Evolutionary conservation across 2,329 filamentous ascomycete species (phyloP).

Genomic region (Taxawa tesnikishii): DNA sequence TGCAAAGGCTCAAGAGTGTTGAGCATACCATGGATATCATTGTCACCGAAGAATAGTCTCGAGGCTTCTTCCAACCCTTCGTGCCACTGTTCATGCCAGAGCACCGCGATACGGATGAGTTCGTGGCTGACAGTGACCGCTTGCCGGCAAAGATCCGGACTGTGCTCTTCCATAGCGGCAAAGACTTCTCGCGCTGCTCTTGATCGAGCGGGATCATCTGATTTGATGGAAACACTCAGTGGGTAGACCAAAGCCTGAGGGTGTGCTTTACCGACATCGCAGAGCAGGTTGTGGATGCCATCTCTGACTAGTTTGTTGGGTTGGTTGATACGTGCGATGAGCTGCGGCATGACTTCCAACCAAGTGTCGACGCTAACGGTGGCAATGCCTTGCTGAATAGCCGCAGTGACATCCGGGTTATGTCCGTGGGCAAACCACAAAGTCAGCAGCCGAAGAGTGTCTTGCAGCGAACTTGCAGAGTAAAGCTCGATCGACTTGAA

Average conservation of each 20-base stretch:
- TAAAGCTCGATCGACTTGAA: slow-evolving; percentile 94
- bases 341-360: slow-evolving; percentile 94
- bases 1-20: slow-evolving; percentile 80
- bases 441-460: slow-evolving; percentile 82
- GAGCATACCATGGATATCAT: slow-evolving; percentile 98
- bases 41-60: slow-evolving; percentile 89
- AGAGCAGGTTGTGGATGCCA: slow-evolving; percentile 82
- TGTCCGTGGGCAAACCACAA: slow-evolving; percentile 95
- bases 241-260: slow-evolving; percentile 96
- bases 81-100: slow-evolving; percentile 99
- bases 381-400: slow-evolving; percentile 80
- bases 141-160: slow-evolving; percentile 82
- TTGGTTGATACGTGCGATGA: slow-evolving; percentile 96
- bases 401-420: slow-evolving; percentile 72
- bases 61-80: slow-evolving; percentile 96
- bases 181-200: slow-evolving; percentile 87
- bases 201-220: slow-evolving; percentile 71
- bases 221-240: slow-evolving; percentile 96
- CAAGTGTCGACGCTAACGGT: slow-evolving; percentile 95
- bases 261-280: slow-evolving; percentile 85
- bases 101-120: slow-evolving; percentile 86
- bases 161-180: slow-evolving; percentile 96
- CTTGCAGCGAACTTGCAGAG: slow-evolving; percentile 83
- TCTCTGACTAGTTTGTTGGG: slow-evolving; percentile 79
- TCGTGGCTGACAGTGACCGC: slow-evolving; percentile 92